Evolutionary conservation across 73 alveolate species (phyloP).

Genomic region (Paramecium caudatum): DNA sequence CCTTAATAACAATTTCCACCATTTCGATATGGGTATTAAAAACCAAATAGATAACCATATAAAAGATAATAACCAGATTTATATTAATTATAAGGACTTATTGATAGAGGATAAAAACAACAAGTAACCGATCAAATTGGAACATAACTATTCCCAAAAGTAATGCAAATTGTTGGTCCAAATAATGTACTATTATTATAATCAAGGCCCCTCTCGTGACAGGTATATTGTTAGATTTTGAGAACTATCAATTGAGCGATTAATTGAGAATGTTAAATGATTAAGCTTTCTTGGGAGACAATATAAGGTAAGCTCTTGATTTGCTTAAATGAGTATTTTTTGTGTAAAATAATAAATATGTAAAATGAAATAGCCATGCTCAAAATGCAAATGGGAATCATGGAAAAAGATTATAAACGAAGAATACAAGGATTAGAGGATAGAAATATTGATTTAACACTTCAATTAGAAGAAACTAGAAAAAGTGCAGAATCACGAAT

Average conservation of each 20-base stretch:
- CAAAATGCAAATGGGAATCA: background rate
- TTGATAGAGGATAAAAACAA: constrained; percentile 29
- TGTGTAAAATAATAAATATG: constrained; percentile 43
- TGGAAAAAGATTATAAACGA: background rate
- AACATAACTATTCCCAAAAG: constrained; percentile 38
- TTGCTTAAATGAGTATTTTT: constrained; percentile 36
- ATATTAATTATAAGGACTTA: constrained; percentile 1
- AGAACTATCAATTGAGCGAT: constrained; percentile 28
- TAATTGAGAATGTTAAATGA: background rate
- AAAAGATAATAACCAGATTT: constrained; percentile 13
- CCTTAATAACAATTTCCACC: background rate
- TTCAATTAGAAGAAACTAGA: background rate
- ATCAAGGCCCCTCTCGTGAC: constrained; percentile 51
- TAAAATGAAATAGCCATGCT: constrained; percentile 26
- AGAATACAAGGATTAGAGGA: constrained; percentile 1
- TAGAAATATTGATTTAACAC: background rate
- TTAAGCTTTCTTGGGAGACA: constrained; percentile 25
- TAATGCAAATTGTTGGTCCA: constrained; percentile 49
- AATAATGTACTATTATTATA: background rate
- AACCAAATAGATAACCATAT: background rate
- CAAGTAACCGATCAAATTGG: constrained; percentile 17
- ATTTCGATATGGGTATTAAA: background rate
- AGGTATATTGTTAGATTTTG: constrained; percentile 58
- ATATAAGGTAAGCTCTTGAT: constrained; percentile 58
- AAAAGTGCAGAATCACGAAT: constrained; percentile 47